Evolutionary conservation across 1,284 basidiomycete genomes (phyloP), one percentile per base, ranked within the genome.

Genomic region (Kwoniella shivajii): DNA sequence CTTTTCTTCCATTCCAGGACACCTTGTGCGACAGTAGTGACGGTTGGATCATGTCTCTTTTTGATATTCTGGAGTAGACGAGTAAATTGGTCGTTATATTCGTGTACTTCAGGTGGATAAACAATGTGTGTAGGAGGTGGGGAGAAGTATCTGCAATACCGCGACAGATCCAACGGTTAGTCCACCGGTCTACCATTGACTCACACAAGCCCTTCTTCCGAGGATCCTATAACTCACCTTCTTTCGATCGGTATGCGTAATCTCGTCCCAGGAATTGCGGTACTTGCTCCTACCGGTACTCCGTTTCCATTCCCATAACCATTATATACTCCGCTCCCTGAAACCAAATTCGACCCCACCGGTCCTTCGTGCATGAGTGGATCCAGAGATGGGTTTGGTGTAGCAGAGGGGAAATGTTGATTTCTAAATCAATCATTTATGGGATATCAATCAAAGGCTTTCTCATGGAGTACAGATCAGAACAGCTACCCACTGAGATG

Each of bases 1-100:
- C 73, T 78, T 59, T 78, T 76, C 74, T 85, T 86, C 81, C 84
- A 85, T 67, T 86, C 84, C 48, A 85, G 74, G 22, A 86, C 82
- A 29, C 84, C 96, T 76, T 97, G 94, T 0, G 92, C 93, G 48
- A 98, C 89, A 6, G 94, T 97, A 1, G 95, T 96, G 7, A 99
- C 96, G 0, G 96, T 98, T 0, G 94, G 94, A 74, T 99, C 95
- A 78, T 99, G 96, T 27, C 96, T 83, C 63, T 84, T 86, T 80
- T 99, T 99, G 81, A 99, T 96, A 39, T 85, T 82, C 56, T 96
- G 89, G 4, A 99, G 83, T 13, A 87, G 80, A 63, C 87, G 87
- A 1, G 96, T 99, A 78, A 99, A 98, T 13, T 85, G 82, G 50
- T 87, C 86, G 75, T 99, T 99, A 81, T 93, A 98, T 67, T 96